Conservation (phyloP, 768 basidiomycete genomes). For the Tulasnella sp. region DNA sequence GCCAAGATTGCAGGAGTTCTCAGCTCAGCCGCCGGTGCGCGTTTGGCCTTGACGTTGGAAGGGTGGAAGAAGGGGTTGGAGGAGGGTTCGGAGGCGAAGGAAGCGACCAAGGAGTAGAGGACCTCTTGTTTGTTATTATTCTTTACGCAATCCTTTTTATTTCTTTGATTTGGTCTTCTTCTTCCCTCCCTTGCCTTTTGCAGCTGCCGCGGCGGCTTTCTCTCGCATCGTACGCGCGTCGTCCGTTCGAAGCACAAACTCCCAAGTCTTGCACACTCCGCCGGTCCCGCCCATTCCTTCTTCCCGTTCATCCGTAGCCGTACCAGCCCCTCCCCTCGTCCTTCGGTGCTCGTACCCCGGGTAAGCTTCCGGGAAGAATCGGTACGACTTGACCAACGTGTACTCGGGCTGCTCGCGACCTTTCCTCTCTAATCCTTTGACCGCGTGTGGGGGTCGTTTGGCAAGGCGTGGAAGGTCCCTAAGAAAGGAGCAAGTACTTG, state of each 20-base stretch:
- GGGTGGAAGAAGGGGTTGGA: conserved; percentile 1
- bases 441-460: conserved; percentile 37
- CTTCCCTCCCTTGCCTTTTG: not conserved
- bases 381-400: conserved; percentile 63
- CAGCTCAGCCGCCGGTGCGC: not conserved
- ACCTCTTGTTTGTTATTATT: not conserved
- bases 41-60: conserved; percentile 9
- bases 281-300: not conserved
- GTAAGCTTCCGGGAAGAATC: conserved; percentile 58
- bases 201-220: not conserved
- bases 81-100: not conserved
- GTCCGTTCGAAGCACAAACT: conserved; percentile 10
- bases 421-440: conserved; percentile 10
- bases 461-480: conserved; percentile 74
- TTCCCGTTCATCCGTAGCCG: conserved; percentile 37
- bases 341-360: conserved; percentile 87
- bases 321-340: conserved; percentile 65
- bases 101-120: not conserved
- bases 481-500: not conserved
- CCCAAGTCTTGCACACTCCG: conserved; percentile 14
- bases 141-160: not conserved
- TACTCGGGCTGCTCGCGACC: conserved; percentile 45
- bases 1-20: conserved; percentile 3
- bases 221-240: not conserved
- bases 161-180: not conserved